Conservation (phyloP, 352 stramenopile genomes). For the Phytopythium aichiense region DNA sequence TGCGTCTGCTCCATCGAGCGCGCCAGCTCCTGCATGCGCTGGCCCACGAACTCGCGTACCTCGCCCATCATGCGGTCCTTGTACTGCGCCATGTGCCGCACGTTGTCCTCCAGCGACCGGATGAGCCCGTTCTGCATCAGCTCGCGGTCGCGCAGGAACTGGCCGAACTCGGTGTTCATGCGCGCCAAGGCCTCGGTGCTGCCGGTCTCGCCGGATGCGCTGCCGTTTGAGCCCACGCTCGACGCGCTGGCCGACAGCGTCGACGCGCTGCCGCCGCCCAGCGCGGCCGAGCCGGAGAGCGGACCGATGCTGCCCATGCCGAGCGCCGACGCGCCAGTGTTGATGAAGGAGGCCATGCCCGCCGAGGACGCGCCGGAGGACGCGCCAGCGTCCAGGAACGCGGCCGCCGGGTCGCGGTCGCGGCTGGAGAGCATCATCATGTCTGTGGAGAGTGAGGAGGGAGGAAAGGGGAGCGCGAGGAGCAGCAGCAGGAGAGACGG, state of each 20-base stretch:
- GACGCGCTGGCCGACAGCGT: background rate
- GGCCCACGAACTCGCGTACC: slow-evolving; percentile 5
- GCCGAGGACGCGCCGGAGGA: background rate
- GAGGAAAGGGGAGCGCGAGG: background rate
- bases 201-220: background rate
- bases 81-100: slow-evolving; percentile 8
- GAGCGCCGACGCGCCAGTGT: background rate
- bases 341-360: background rate
- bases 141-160: slow-evolving; percentile 5
- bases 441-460: background rate
- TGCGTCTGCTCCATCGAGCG: slow-evolving; percentile 12
- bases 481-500: background rate
- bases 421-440: slow-evolving; percentile 7
- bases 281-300: background rate
- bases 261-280: background rate
- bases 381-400: background rate
- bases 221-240: background rate
- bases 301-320: background rate
- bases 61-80: slow-evolving; percentile 6
- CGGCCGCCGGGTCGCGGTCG: slow-evolving; percentile 1
- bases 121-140: slow-evolving; percentile 6
- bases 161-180: background rate
- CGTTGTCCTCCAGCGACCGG: slow-evolving; percentile 1
- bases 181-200: background rate
- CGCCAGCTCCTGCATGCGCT: slow-evolving; percentile 9